Evolutionary conservation across 179 eudicot genomes (phyloP).

Genomic region (Beta lomatogona): DNA sequence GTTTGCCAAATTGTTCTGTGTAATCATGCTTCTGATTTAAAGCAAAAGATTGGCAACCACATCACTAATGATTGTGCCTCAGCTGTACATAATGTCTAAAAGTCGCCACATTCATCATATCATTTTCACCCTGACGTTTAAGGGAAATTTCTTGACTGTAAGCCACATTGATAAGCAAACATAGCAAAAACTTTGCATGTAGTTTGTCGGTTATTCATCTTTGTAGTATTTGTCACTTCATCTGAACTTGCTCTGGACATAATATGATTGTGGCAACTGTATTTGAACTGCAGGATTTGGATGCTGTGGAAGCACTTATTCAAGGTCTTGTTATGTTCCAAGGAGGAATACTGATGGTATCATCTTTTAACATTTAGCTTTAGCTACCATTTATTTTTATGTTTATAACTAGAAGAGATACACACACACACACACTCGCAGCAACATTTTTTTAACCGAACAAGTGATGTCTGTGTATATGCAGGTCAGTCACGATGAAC

Average conservation of each 20-base stretch:
- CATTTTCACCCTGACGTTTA: not conserved
- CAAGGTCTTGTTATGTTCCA: constrained; percentile 98
- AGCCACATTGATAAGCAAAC: not conserved
- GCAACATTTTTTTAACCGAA: constrained; percentile 12
- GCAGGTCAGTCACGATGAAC: constrained; percentile 99
- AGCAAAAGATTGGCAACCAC: not conserved
- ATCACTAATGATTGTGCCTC: not conserved
- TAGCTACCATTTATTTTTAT: not conserved
- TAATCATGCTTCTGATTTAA: not conserved
- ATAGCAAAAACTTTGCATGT: not conserved
- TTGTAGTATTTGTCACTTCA: not conserved
- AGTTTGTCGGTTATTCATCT: not conserved
- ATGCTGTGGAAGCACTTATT: constrained; percentile 97
- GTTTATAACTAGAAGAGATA: not conserved
- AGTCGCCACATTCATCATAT: not conserved
- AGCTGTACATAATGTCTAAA: not conserved
- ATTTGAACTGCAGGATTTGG: constrained; percentile 69
- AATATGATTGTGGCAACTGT: not conserved
- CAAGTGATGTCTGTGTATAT: constrained; percentile 17
- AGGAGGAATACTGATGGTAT: constrained; percentile 99
- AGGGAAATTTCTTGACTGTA: not conserved
- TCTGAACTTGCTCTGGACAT: not conserved
- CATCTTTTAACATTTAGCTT: not conserved
- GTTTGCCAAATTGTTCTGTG: not conserved
- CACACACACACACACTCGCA: not conserved